Evolutionary conservation across 306 rosid genomes (phyloP).

Genomic region (Fagus sylvatica): DNA sequence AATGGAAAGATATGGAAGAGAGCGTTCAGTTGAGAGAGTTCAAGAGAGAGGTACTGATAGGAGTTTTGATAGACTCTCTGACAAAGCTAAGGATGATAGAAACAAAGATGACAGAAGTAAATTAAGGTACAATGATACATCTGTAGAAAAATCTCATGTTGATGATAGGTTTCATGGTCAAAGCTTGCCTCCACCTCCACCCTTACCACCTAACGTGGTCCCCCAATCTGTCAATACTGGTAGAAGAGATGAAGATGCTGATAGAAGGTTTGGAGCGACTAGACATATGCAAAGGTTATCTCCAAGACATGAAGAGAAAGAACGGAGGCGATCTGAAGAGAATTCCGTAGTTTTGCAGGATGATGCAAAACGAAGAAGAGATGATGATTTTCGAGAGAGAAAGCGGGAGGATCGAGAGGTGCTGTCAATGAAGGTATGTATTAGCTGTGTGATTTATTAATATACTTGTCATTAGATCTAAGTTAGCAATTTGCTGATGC

Average conservation of each 20-base stretch:
- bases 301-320: slow-evolving; percentile 98
- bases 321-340: slow-evolving; percentile 90
- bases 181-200: slow-evolving; percentile 98
- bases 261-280: slow-evolving; percentile 78
- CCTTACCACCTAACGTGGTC: slow-evolving; percentile 88
- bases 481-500: background rate
- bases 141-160: slow-evolving; percentile 67
- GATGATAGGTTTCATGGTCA: slow-evolving; percentile 95
- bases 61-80: slow-evolving; percentile 66
- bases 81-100: slow-evolving; percentile 81
- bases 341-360: slow-evolving; percentile 68
- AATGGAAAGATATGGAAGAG: slow-evolving; percentile 89
- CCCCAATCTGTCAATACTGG: slow-evolving; percentile 88
- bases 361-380: slow-evolving; percentile 87
- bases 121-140: slow-evolving; percentile 65
- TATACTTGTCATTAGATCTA: background rate
- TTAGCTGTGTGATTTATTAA: background rate
- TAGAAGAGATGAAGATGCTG: slow-evolving; percentile 92
- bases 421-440: slow-evolving; percentile 65
- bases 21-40: slow-evolving; percentile 79
- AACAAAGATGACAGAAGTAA: slow-evolving; percentile 77
- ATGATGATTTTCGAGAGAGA: slow-evolving; percentile 91
- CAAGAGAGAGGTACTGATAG: slow-evolving; percentile 81
- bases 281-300: slow-evolving; percentile 90
- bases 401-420: slow-evolving; percentile 86